phyloP scores from a whole-genome alignment of 257 asterid species.

The Fraxinus excelsior region DNA sequence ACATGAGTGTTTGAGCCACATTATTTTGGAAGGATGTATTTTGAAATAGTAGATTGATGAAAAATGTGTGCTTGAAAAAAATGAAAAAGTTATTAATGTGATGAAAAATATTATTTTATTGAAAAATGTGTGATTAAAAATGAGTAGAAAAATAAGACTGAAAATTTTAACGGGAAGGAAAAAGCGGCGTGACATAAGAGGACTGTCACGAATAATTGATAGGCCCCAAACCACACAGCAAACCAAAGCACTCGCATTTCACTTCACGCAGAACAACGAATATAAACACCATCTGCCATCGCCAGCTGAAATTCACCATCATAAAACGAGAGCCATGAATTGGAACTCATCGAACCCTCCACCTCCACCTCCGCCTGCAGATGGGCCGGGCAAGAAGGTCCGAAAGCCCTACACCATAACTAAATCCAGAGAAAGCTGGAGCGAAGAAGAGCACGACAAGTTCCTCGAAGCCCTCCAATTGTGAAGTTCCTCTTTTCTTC shows the following conservation, averaged over 20 bases:
- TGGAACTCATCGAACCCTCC: constrained; percentile 38
- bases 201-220: no score
- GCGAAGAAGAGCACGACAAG: constrained; percentile 88
- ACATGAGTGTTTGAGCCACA: no score
- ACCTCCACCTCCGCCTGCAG: constrained; percentile 25
- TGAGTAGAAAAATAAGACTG: no score
- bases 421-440: constrained; percentile 91
- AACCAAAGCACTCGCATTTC: not conserved
- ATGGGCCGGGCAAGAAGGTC: constrained; percentile 60
- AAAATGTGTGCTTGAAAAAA: no score
- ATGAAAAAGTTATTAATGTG: no score
- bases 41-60: no score
- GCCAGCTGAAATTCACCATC: not conserved
- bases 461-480: constrained; percentile 88
- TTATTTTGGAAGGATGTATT: no score
- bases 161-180: no score
- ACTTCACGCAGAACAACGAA: not conserved
- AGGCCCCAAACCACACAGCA: not conserved
- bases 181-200: no score
- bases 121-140: no score
- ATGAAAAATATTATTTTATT: no score
- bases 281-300: not conserved
- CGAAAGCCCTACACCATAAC: constrained; percentile 86
- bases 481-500: constrained; percentile 39
- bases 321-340: constrained; percentile 38